Percentiles rank a stretch among this genome's conserved stretches.
Evolutionary conservation across 1,284 basidiomycete species (phyloP).

Genomic region (Cryptococcus sp.): DNA sequence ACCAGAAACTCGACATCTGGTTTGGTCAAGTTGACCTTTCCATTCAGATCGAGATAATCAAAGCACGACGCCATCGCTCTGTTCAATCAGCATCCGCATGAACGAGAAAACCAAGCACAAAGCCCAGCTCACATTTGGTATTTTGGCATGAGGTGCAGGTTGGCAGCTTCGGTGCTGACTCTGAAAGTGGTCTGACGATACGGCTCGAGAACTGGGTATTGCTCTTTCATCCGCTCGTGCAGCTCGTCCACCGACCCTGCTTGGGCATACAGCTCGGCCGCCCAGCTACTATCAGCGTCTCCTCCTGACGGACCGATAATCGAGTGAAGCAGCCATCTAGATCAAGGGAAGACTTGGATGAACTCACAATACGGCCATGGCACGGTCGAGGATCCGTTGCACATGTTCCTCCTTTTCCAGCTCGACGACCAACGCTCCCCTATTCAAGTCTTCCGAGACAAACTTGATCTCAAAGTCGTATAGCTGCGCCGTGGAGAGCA

Average conservation of each 20-base stretch:
- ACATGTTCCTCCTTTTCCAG: constrained; percentile 70
- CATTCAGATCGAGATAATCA: constrained; percentile 74
- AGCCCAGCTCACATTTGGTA: constrained; percentile 54
- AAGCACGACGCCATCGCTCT: constrained; percentile 71
- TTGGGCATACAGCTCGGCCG: constrained; percentile 69
- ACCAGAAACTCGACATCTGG: constrained; percentile 73
- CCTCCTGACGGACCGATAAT: no score
- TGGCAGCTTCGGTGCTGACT: constrained; percentile 70
- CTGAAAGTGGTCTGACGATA: constrained; percentile 71
- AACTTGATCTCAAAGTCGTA: constrained; percentile 38
- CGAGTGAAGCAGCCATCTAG: no score
- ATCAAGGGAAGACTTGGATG: background rate
- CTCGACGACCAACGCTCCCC: constrained; percentile 64
- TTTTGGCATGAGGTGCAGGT: constrained; percentile 63
- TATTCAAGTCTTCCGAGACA: constrained; percentile 27
- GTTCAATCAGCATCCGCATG: background rate
- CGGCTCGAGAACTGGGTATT: constrained; percentile 55
- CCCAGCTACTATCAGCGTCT: constrained; percentile 54
- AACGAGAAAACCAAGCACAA: no score
- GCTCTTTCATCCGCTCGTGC: constrained; percentile 56
- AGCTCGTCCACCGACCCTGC: constrained; percentile 63
- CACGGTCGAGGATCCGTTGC: constrained; percentile 64
- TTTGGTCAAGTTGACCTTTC: constrained; percentile 74
- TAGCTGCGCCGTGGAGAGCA: constrained; percentile 47
- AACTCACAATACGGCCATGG: constrained; percentile 73